phyloP scores from a whole-genome alignment of 371 early-diverging fungal genomes.

The Mortierella sp. region DNA sequence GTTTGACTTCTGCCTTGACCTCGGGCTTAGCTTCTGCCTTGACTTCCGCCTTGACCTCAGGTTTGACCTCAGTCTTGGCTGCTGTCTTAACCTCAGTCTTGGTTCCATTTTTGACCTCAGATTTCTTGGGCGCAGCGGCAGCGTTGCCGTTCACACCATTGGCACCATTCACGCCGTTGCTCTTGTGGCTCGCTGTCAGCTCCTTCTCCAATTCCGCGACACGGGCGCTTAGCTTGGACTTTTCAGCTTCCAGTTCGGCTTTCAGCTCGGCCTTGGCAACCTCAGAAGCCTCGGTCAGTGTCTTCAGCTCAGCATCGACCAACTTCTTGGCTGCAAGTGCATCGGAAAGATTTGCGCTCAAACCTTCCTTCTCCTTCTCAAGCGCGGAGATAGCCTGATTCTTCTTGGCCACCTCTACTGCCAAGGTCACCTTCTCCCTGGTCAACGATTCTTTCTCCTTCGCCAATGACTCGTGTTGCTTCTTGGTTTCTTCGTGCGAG shows the following conservation, averaged over 20 bases:
- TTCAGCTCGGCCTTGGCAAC: conserved; percentile 25
- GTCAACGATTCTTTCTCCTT: conserved; percentile 25
- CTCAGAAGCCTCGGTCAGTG: conserved; percentile 22
- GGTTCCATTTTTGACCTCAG: not conserved
- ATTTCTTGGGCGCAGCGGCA: not conserved
- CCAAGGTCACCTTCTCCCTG: conserved; percentile 28
- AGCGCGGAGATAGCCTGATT: conserved; percentile 10
- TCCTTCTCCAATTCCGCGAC: conserved; percentile 38
- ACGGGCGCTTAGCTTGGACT: conserved; percentile 18
- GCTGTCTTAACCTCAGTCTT: no score
- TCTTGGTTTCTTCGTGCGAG: conserved; percentile 23
- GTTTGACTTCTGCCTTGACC: no score
- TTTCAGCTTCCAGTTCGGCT: conserved; percentile 33
- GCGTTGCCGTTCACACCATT: conserved; percentile 6
- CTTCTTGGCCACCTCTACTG: conserved; percentile 9
- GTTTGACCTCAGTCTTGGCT: no score
- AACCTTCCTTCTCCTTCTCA: conserved; percentile 16
- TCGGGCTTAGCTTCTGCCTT: no score
- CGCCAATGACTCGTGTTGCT: conserved; percentile 14
- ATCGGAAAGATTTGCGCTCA: conserved; percentile 15
- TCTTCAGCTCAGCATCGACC: conserved; percentile 20
- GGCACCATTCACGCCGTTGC: conserved; percentile 1
- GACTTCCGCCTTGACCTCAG: no score
- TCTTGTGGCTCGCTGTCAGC: conserved; percentile 8
- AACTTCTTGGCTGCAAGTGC: conserved; percentile 22